Conservation (phyloP, 352 stramenopile species). For the Aphanomyces cochlioides region DNA sequence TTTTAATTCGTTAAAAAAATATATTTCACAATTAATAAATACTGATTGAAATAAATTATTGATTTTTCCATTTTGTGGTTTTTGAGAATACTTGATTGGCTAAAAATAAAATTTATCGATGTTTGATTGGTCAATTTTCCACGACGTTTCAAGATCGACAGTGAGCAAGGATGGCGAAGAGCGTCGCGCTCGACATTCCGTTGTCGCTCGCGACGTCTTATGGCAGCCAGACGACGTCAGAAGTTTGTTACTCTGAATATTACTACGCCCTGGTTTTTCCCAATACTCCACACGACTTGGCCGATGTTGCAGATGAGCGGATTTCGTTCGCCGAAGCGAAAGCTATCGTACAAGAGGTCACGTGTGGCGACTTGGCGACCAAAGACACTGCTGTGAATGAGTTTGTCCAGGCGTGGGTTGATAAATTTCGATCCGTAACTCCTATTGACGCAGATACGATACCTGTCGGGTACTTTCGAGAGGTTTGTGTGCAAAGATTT, state of each 20-base stretch:
- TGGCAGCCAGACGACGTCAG: conserved; percentile 40
- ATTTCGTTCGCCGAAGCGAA: conserved; percentile 51
- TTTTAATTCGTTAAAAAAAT: too few species aligned
- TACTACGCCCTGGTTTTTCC: conserved; percentile 76
- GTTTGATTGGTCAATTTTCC: conserved; percentile 18
- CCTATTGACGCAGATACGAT: conserved; percentile 51
- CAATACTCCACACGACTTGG: conserved; percentile 35
- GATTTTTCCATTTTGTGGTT: too few species aligned
- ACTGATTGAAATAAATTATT: too few species aligned
- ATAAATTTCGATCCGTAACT: conserved; percentile 58
- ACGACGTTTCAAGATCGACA: background rate
- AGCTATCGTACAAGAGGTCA: conserved; percentile 49
- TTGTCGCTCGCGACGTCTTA: background rate
- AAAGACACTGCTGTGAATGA: conserved; percentile 49
- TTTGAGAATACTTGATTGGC: background rate
- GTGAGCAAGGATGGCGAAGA: conserved; percentile 37
- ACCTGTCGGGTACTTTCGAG: conserved; percentile 47
- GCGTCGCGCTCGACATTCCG: background rate
- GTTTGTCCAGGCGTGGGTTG: conserved; percentile 51
- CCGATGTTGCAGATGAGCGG: conserved; percentile 34
- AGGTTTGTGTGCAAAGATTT: conserved; percentile 26
- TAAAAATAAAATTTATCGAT: background rate
- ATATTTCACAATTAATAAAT: too few species aligned
- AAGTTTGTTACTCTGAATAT: conserved; percentile 50
- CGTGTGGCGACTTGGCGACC: conserved; percentile 40